Conservation (phyloP, 1,139 yeast genomes). For the Saccharomyces hybrid region DNA sequence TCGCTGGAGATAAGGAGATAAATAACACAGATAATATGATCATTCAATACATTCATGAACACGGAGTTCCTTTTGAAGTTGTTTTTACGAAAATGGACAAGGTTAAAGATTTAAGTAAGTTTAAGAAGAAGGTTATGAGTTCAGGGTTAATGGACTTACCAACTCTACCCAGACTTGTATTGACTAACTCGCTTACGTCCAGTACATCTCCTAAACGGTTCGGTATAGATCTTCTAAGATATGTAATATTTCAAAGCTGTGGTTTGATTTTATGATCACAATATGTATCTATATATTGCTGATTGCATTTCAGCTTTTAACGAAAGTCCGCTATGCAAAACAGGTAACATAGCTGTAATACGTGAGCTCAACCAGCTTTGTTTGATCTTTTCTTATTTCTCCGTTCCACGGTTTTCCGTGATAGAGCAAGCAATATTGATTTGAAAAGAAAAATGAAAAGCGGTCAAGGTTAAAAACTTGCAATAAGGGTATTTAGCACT, state of each 20-base stretch:
- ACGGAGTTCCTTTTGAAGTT: conserved; percentile 63
- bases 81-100: conserved; percentile 71
- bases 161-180: conserved; percentile 34
- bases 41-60: conserved; percentile 41
- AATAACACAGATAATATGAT: conserved; percentile 48
- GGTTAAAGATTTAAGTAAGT: conserved; percentile 24
- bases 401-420: not conserved
- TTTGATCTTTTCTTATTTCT: not conserved
- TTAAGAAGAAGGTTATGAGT: conserved; percentile 26
- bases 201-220: conserved; percentile 29
- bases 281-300: not conserved
- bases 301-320: not conserved
- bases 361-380: not conserved
- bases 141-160: conserved; percentile 26
- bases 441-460: not conserved
- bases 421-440: not conserved
- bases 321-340: not conserved
- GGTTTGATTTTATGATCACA: conserved; percentile 24
- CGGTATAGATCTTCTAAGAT: conserved; percentile 36
- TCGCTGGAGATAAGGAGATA: conserved; percentile 54
- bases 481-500: not conserved
- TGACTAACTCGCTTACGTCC: conserved; percentile 34
- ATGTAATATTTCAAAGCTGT: conserved; percentile 35
- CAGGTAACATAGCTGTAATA: not conserved
- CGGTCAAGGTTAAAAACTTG: not conserved